These are phyloP conservation scores for Hanseniaspora meyeri DNA, from an alignment of 805 yeast species.

Conservation along the genomic window DNA sequence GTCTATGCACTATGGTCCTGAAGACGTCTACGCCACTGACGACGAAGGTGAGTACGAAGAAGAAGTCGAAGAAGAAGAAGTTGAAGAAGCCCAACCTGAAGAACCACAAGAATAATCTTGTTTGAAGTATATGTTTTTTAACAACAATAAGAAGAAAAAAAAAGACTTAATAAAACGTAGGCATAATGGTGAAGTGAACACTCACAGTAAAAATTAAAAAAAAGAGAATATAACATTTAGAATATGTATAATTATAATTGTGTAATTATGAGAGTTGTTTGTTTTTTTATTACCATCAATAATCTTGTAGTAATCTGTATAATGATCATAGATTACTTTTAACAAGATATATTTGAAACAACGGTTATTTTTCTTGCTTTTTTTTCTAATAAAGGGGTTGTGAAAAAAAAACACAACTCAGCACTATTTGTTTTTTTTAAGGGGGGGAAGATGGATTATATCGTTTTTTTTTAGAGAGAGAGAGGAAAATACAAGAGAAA, in stretches of 20 bases:
- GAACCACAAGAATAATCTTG: conserved; percentile 10
- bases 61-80: conserved; percentile 42
- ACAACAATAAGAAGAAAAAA: neutral
- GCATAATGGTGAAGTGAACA: too few relatives aligned
- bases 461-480: too few relatives aligned
- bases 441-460: too few relatives aligned
- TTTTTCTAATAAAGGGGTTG: too few relatives aligned
- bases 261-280: neutral
- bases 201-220: too few relatives aligned
- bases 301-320: too few relatives aligned
- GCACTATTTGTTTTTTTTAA: neutral
- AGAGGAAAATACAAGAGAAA: too few relatives aligned
- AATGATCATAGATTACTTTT: too few relatives aligned
- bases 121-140: neutral
- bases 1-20: conserved; percentile 49
- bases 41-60: conserved; percentile 41
- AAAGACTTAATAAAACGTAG: neutral
- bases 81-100: conserved; percentile 36
- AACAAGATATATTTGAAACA: too few relatives aligned
- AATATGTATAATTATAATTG: neutral
- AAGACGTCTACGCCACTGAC: conserved; percentile 38
- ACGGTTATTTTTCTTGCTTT: too few relatives aligned
- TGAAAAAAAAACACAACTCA: too few relatives aligned
- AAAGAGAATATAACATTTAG: neutral
- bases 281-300: too few relatives aligned